A percentile compares a stretch with the other conserved stretches of the same genome.
Evolutionary conservation across 129 eudicot species (phyloP).

Genomic region (Gnaphalium uliginosum): DNA sequence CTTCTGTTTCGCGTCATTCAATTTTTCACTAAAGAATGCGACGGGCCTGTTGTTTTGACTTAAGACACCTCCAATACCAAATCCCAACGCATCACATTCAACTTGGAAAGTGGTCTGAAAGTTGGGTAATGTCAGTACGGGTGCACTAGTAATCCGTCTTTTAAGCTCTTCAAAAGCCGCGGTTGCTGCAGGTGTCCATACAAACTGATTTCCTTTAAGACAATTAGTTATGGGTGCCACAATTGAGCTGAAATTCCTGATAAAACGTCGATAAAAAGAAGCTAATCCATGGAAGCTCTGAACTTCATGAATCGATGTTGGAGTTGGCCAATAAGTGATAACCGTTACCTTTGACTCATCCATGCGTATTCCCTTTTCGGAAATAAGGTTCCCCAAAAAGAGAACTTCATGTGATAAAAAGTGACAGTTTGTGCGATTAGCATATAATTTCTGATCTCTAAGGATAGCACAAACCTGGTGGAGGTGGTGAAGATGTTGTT

Average conservation of each 20-base stretch:
- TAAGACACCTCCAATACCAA: too few relatives aligned
- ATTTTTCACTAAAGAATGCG: too few relatives aligned
- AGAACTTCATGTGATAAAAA: not conserved
- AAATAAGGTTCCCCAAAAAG: not conserved
- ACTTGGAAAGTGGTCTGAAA: not conserved
- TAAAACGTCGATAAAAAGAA: too few relatives aligned
- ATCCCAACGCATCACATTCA: constrained; percentile 4
- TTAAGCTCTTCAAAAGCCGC: not conserved
- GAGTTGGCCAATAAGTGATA: not conserved
- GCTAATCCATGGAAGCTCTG: constrained; percentile 2
- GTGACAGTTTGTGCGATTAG: not conserved
- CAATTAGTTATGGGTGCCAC: not conserved
- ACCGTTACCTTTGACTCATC: not conserved
- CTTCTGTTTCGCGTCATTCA: too few relatives aligned
- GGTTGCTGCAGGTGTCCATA: not conserved
- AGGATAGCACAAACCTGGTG: not conserved
- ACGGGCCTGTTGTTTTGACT: too few relatives aligned
- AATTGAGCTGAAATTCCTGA: not conserved
- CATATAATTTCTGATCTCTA: not conserved
- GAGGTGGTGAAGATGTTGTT: too few relatives aligned
- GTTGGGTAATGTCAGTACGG: not conserved
- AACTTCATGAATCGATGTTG: not conserved
- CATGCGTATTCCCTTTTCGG: not conserved
- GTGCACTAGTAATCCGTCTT: not conserved
- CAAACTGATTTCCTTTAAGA: constrained; percentile 10